Percentiles rank a stretch among this genome's conserved stretches.
These are phyloP conservation scores for Penicillium pancosmium DNA, from an alignment of 495 filamentous ascomycete species.

Conservation along the genomic window DNA sequence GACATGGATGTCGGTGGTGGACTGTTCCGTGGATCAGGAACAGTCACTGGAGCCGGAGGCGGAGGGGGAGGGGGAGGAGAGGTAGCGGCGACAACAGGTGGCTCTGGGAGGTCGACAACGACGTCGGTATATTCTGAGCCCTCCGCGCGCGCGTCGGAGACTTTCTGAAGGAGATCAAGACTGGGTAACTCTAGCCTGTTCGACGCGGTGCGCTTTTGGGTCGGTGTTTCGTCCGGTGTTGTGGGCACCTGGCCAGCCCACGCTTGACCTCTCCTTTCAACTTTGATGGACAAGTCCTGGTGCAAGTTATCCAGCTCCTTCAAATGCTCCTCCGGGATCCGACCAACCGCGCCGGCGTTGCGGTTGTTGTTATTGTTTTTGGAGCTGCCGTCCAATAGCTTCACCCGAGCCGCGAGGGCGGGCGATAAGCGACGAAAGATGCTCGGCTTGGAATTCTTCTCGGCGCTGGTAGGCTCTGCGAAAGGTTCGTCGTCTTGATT, in stretches of 20 bases:
- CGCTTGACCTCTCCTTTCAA: conserved; percentile 63
- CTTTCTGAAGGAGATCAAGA: conserved; percentile 20
- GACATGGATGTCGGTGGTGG: conserved; percentile 34
- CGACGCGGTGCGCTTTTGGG: conserved; percentile 24
- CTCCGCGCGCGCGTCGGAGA: conserved; percentile 20
- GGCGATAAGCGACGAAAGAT: conserved; percentile 60
- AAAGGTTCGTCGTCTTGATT: conserved; percentile 37
- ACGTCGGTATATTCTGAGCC: conserved; percentile 23
- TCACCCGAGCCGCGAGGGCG: conserved; percentile 76
- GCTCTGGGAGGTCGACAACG: conserved; percentile 21
- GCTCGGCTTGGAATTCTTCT: conserved; percentile 36
- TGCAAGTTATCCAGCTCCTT: conserved; percentile 67
- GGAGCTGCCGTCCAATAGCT: conserved; percentile 65
- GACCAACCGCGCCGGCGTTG: conserved; percentile 59
- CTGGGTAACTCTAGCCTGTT: conserved; percentile 25
- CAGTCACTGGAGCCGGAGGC: conserved; percentile 9
- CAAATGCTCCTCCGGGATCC: conserved; percentile 74
- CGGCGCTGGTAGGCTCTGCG: conserved; percentile 24
- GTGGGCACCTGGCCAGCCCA: conserved; percentile 53
- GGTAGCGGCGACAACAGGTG: conserved; percentile 13
- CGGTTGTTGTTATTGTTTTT: conserved; percentile 41
- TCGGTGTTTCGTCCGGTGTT: conserved; percentile 19
- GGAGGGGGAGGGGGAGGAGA: too few species aligned
- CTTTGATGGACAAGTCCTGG: conserved; percentile 55
- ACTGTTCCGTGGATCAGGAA: conserved; percentile 13